Conservation (phyloP, 257 asterid species). For the Apocynum venetum region DNA sequence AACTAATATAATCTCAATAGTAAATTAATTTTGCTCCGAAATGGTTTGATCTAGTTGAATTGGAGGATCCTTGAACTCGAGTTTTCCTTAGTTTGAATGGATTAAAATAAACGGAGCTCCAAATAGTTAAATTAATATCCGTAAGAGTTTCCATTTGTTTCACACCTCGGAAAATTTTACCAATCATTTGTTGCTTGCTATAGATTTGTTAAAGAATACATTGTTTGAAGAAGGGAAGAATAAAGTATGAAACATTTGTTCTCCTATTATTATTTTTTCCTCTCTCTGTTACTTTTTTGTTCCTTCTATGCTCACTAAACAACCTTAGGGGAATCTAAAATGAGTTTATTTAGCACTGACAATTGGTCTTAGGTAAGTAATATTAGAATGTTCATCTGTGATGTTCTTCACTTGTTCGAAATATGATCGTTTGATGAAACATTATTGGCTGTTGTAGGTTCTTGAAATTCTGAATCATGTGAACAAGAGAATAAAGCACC, state of each 20-base stretch:
- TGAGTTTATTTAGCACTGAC: not conserved
- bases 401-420: not conserved
- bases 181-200: not conserved
- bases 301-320: not conserved
- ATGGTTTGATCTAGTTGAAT: not conserved
- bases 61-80: not conserved
- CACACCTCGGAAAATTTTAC: not conserved
- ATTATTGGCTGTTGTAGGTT: constrained; percentile 19
- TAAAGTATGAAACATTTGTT: not conserved
- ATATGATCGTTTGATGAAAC: not conserved
- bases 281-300: not conserved
- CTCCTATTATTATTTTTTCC: not conserved
- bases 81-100: not conserved
- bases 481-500: constrained; percentile 93
- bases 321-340: not conserved
- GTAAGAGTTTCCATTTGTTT: not conserved
- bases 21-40: not conserved
- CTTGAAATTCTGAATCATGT: constrained; percentile 88
- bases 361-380: not conserved
- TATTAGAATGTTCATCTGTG: not conserved
- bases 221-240: not conserved
- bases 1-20: not conserved
- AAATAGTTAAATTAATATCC: not conserved
- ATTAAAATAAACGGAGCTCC: not conserved
- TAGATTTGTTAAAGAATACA: not conserved